Evolutionary conservation across 2,329 filamentous ascomycete species (phyloP).

Genomic region (Fusarium tanahbumbuense): DNA sequence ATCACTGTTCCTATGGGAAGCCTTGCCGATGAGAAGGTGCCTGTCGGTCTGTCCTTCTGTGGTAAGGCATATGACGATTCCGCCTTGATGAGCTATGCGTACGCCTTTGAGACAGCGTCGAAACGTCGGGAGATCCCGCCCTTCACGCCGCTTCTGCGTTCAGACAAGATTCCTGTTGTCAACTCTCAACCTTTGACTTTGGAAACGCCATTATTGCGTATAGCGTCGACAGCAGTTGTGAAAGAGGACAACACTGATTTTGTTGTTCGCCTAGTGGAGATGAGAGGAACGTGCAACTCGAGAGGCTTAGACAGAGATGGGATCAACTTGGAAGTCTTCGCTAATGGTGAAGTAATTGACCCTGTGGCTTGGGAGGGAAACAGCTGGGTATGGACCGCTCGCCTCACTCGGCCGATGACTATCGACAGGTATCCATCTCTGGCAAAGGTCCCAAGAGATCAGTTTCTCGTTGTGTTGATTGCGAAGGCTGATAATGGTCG

Average conservation of each 20-base stretch:
- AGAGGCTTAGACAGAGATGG: no score
- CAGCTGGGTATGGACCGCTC: background rate
- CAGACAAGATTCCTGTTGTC: background rate
- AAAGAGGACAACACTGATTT: fast-evolving
- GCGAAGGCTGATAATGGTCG: background rate
- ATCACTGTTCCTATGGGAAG: constrained; percentile 66
- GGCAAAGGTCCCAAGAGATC: background rate
- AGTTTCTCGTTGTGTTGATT: background rate
- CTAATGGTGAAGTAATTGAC: background rate
- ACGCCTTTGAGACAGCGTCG: constrained; percentile 29
- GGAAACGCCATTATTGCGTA: no score
- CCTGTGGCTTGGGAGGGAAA: background rate
- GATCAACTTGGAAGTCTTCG: background rate
- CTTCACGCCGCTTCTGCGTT: background rate
- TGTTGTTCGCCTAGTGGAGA: background rate
- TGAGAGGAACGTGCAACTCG: background rate
- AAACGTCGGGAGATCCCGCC: background rate
- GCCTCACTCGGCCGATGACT: background rate
- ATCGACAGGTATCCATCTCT: background rate
- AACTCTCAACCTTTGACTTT: no score
- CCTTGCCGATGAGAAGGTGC: constrained; percentile 60
- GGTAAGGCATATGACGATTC: constrained; percentile 60
- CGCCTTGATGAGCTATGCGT: constrained; percentile 43
- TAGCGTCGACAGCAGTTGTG: background rate
- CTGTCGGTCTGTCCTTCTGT: constrained; percentile 64